A percentile compares a stretch with the other conserved stretches of the same genome.
phyloP scores from a whole-genome alignment of 768 basidiomycete species.

The Cyathus striatus region DNA sequence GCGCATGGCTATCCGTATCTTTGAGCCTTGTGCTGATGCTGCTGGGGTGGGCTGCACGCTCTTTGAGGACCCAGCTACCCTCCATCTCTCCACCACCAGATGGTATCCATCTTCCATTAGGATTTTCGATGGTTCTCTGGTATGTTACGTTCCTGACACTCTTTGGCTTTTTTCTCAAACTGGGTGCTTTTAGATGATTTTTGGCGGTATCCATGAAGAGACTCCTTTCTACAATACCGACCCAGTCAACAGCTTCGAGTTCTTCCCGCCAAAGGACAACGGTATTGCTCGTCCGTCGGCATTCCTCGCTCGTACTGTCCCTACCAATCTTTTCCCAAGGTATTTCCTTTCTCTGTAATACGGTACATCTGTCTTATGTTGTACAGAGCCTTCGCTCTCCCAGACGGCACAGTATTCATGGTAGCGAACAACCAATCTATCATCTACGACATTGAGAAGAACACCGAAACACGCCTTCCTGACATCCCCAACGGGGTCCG shows the following conservation, averaged over 20 bases:
- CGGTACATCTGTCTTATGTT: constrained; percentile 8
- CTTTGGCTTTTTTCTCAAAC: neutral
- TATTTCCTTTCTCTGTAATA: constrained; percentile 10
- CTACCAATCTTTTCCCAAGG: constrained; percentile 22
- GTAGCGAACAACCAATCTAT: constrained; percentile 36
- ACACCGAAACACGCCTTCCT: constrained; percentile 32
- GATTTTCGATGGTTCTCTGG: constrained; percentile 25
- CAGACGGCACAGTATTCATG: constrained; percentile 36
- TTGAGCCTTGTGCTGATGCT: constrained; percentile 31
- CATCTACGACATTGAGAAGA: constrained; percentile 31
- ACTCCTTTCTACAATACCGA: constrained; percentile 60
- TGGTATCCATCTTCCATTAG: constrained; percentile 37
- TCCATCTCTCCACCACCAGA: constrained; percentile 28
- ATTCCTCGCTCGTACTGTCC: constrained; percentile 21
- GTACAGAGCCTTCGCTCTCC: constrained; percentile 25
- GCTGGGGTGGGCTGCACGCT: constrained; percentile 24
- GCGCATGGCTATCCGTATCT: constrained; percentile 29
- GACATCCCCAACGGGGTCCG: constrained; percentile 40
- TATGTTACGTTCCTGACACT: constrained; percentile 19
- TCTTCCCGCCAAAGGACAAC: constrained; percentile 34
- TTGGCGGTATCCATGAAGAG: constrained; percentile 20
- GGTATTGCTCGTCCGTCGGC: constrained; percentile 21
- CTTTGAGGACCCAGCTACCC: constrained; percentile 25
- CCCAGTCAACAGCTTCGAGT: constrained; percentile 42
- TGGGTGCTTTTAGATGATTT: constrained; percentile 9